These are phyloP conservation scores for Hypoxylon sp. DNA, from an alignment of 2,329 filamentous ascomycete species.

Conservation along the genomic window DNA sequence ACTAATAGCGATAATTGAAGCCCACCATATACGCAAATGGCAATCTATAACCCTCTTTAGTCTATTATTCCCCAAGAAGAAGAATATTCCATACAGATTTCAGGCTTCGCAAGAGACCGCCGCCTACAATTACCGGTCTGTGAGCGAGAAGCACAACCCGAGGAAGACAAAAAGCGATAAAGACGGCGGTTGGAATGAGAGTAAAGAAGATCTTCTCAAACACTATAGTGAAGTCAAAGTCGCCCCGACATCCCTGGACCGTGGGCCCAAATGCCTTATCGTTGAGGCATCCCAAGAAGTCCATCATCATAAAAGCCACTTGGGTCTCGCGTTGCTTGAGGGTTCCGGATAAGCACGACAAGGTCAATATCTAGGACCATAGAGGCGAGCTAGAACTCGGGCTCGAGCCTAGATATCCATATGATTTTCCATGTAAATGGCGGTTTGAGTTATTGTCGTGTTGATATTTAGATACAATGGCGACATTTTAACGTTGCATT, in stretches of 20 bases:
- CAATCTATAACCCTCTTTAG: conserved; percentile 13
- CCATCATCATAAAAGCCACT: conserved; percentile 13
- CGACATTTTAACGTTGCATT: conserved; percentile 12
- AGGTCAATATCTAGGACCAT: background rate
- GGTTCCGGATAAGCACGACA: background rate
- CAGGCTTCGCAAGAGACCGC: conserved; percentile 11
- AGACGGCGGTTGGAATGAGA: conserved; percentile 58
- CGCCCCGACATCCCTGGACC: conserved; percentile 60
- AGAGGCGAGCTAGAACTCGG: background rate
- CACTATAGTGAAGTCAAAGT: conserved; percentile 65
- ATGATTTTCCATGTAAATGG: background rate
- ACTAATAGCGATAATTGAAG: conserved; percentile 25
- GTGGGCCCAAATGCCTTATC: conserved; percentile 55
- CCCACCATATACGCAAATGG: conserved; percentile 9
- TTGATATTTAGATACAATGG: background rate
- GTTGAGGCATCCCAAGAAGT: conserved; percentile 27
- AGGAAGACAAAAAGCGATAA: conserved; percentile 54
- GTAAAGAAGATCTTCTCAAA: conserved; percentile 63
- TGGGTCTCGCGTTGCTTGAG: background rate
- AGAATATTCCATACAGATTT: conserved; percentile 17
- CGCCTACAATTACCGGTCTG: conserved; percentile 13
- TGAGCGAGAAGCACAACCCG: conserved; percentile 48
- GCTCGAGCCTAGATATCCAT: background rate
- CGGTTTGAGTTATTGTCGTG: conserved; percentile 5
- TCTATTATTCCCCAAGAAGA: background rate